phyloP scores from a whole-genome alignment of 2,329 filamentous ascomycete species.

The Scorias spongiosa region DNA sequence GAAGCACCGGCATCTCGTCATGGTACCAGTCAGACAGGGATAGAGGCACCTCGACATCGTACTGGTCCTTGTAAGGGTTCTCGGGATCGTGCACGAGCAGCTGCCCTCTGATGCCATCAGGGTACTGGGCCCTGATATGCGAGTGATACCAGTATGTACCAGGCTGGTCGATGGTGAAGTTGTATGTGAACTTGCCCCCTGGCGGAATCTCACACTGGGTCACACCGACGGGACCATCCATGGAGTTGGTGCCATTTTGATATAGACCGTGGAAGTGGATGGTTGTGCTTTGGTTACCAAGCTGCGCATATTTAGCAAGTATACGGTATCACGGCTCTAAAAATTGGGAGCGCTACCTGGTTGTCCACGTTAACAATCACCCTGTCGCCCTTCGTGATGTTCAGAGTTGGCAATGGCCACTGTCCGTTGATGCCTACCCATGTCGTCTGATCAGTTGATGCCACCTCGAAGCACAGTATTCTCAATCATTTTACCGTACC shows the following conservation, averaged over 20 bases:
- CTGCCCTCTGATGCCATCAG: conserved; percentile 53
- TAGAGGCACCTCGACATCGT: conserved; percentile 46
- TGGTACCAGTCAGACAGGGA: conserved; percentile 66
- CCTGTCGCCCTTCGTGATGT: conserved; percentile 58
- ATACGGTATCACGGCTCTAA: no score
- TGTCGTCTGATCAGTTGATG: conserved; percentile 20
- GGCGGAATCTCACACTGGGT: conserved; percentile 54
- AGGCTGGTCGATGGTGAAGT: conserved; percentile 43
- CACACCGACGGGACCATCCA: conserved; percentile 57
- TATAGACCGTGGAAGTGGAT: conserved; percentile 69
- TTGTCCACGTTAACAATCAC: conserved; percentile 57
- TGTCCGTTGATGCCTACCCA: conserved; percentile 47
- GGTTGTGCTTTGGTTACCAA: conserved; percentile 47
- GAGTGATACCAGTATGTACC: conserved; percentile 54
- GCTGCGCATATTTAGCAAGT: conserved; percentile 12
- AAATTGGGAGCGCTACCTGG: conserved; percentile 16
- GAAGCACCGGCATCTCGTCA: conserved; percentile 35
- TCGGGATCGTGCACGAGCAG: conserved; percentile 49
- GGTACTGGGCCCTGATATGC: conserved; percentile 48
- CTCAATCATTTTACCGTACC: conserved; percentile 9
- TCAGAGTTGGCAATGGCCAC: conserved; percentile 59
- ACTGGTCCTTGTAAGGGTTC: conserved; percentile 36
- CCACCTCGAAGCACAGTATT: not conserved
- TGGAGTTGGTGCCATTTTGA: conserved; percentile 58
- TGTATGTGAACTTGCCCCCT: conserved; percentile 48